Evolutionary conservation across 2,329 filamentous ascomycete species (phyloP).

Genomic region (Coniella lustricola): DNA sequence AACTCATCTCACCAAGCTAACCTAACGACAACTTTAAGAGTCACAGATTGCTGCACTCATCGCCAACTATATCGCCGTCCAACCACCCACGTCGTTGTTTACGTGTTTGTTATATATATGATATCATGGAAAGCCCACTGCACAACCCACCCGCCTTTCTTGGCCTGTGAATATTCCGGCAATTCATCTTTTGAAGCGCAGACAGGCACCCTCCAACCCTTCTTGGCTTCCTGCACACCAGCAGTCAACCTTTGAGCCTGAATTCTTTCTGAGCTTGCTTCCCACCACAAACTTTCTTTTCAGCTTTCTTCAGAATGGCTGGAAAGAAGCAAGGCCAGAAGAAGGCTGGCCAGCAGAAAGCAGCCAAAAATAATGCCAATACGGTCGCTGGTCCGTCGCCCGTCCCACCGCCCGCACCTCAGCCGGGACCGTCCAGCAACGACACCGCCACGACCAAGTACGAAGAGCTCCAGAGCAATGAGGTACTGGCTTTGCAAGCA

Average conservation of each 20-base stretch:
- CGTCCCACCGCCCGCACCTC: slow-evolving; percentile 14
- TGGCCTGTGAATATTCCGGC: too few species aligned
- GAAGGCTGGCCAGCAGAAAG: slow-evolving; percentile 33
- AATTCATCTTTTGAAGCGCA: too few species aligned
- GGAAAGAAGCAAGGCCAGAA: slow-evolving; percentile 43
- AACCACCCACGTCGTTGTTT: neutral
- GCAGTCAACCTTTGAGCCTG: neutral
- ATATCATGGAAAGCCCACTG: too few species aligned
- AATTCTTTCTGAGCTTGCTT: neutral
- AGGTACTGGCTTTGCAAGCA: slow-evolving; percentile 75
- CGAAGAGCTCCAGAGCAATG: slow-evolving; percentile 78
- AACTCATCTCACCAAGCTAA: neutral
- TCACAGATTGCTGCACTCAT: neutral
- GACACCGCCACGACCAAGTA: slow-evolving; percentile 51
- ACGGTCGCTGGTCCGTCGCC: slow-evolving; percentile 32
- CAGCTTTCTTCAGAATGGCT: slow-evolving; percentile 38
- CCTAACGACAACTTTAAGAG: neutral
- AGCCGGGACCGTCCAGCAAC: neutral
- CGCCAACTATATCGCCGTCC: neutral
- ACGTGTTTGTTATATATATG: neutral
- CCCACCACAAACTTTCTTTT: neutral
- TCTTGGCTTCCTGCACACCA: neutral
- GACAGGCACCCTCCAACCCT: neutral
- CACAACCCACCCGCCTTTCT: too few species aligned
- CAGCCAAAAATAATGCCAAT: slow-evolving; percentile 31